A percentile compares a stretch with the other conserved stretches of the same genome.
Conservation (phyloP, 371 early-diverging fungal genomes). For the Actinomucor elegans region DNA sequence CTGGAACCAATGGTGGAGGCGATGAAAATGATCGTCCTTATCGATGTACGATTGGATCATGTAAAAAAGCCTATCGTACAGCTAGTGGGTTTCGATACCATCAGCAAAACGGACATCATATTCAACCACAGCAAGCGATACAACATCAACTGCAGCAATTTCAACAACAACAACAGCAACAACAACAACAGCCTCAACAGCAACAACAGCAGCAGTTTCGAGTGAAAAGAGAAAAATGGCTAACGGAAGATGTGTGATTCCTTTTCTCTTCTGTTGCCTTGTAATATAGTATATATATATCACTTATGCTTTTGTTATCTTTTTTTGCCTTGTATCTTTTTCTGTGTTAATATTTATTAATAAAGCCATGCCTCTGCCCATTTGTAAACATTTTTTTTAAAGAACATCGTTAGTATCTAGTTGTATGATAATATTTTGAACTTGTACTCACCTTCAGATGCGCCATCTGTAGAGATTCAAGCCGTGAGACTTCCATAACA, state of each 20-base stretch:
- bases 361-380: no score
- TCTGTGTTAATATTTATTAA: no score
- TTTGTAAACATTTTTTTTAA: no score
- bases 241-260: slow-evolving; percentile 5
- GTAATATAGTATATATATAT: neutral
- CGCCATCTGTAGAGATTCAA: no score
- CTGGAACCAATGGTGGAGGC: neutral
- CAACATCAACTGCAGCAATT: neutral
- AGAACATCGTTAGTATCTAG: no score
- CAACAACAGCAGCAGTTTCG: slow-evolving; percentile 16
- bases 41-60: slow-evolving; percentile 32
- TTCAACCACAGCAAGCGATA: neutral
- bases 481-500: no score
- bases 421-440: no score
- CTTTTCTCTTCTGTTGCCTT: neutral
- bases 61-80: slow-evolving; percentile 48
- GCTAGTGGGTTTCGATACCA: slow-evolving; percentile 44
- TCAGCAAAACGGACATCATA: slow-evolving; percentile 36
- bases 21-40: slow-evolving; percentile 17
- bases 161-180: neutral
- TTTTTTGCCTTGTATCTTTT: no score
- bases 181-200: neutral
- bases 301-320: neutral
- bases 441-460: no score
- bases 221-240: slow-evolving; percentile 20